These are phyloP conservation scores for Mycosphaerella arachidis DNA, from an alignment of 2,329 filamentous ascomycete species.

Conservation along the genomic window DNA sequence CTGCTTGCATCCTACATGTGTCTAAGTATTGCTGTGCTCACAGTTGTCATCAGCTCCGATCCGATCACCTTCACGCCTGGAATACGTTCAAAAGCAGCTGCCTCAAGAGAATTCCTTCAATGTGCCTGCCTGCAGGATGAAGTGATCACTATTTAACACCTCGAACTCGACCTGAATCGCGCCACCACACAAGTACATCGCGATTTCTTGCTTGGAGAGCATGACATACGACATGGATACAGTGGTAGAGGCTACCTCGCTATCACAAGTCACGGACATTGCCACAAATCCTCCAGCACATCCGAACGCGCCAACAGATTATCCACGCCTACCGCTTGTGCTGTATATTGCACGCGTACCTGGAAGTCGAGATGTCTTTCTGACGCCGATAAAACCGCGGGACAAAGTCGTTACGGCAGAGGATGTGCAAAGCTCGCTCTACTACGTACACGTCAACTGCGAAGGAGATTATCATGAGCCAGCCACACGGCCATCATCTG, in stretches of 20 bases:
- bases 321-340: conserved; percentile 65
- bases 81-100: neutral
- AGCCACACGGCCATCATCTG: conserved; percentile 14
- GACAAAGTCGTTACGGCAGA: conserved; percentile 82
- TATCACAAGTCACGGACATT: conserved; percentile 72
- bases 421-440: conserved; percentile 81
- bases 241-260: conserved; percentile 71
- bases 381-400: conserved; percentile 84
- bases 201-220: neutral
- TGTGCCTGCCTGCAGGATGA: conserved; percentile 4
- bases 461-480: conserved; percentile 53
- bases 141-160: neutral
- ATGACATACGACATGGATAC: conserved; percentile 26
- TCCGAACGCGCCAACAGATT: conserved; percentile 68
- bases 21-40: conserved; percentile 1
- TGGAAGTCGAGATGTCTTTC: conserved; percentile 85
- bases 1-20: neutral
- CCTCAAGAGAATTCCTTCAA: neutral
- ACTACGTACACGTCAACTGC: conserved; percentile 76
- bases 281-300: conserved; percentile 85
- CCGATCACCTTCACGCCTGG: neutral
- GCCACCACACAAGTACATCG: neutral
- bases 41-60: neutral
- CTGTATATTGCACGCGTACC: conserved; percentile 93
- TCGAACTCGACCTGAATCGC: neutral